A percentile compares a stretch with the other conserved stretches of the same genome.
These are phyloP conservation scores for Geum urbanum DNA, from an alignment of 306 rosid genomes.

Conservation along the genomic window DNA sequence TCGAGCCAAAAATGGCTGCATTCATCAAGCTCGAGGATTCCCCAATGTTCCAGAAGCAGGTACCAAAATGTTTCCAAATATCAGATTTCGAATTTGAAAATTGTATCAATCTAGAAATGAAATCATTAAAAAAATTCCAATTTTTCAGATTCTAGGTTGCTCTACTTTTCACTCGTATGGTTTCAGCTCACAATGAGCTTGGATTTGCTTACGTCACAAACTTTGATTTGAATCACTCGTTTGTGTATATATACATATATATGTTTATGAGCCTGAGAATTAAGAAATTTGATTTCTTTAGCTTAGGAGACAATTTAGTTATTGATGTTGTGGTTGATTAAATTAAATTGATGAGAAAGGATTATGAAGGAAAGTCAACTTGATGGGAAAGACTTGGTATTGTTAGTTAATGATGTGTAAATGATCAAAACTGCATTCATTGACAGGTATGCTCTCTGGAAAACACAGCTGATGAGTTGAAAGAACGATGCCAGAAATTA, in stretches of 20 bases:
- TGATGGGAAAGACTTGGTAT: too few species aligned
- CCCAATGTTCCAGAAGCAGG: constrained; percentile 98
- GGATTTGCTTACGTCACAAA: neutral
- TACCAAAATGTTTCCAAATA: neutral
- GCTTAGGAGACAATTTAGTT: neutral
- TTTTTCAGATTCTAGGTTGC: neutral
- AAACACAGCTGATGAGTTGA: constrained; percentile 66
- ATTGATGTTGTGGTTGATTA: neutral
- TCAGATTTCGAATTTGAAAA: neutral
- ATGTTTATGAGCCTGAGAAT: neutral
- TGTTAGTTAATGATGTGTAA: constrained; percentile 4
- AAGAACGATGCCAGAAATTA: constrained; percentile 68
- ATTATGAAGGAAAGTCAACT: constrained; percentile 6
- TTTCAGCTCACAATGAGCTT: neutral
- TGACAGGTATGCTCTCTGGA: constrained; percentile 65
- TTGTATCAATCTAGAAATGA: neutral
- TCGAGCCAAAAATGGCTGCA: constrained; percentile 52
- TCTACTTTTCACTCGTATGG: neutral
- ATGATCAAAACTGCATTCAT: constrained; percentile 18
- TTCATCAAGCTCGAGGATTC: constrained; percentile 92
- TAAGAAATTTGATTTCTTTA: neutral
- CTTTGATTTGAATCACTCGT: neutral
- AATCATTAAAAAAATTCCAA: neutral
- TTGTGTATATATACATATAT: neutral
- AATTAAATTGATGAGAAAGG: neutral